These are phyloP conservation scores for Trichoderma atroviride DNA, from an alignment of 2,329 filamentous ascomycete genomes.

Conservation along the genomic window DNA sequence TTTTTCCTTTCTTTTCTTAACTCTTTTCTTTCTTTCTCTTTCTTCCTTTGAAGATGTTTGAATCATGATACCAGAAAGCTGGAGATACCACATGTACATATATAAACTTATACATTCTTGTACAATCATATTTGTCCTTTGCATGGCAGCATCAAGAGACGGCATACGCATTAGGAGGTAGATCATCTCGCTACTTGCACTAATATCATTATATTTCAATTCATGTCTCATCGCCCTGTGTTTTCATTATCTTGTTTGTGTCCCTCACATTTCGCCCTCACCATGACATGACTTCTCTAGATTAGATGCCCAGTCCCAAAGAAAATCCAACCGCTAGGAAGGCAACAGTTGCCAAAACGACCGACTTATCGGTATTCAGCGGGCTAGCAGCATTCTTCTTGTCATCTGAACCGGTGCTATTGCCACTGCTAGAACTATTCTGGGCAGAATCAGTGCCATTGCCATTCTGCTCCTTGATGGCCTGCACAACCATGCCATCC, in stretches of 20 bases:
- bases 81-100: slow-evolving; percentile 17
- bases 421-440: background rate
- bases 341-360: slow-evolving; percentile 40
- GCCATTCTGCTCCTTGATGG: slow-evolving; percentile 38
- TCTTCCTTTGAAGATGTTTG: slow-evolving; percentile 1
- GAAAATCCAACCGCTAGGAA: slow-evolving; percentile 45
- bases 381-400: slow-evolving; percentile 32
- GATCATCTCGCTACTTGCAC: slow-evolving; percentile 12
- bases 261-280: background rate
- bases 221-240: background rate
- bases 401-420: slow-evolving; percentile 28
- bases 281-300: slow-evolving; percentile 12
- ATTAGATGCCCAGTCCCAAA: slow-evolving; percentile 42
- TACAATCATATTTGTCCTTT: slow-evolving; percentile 21
- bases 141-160: slow-evolving; percentile 11
- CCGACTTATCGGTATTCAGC: slow-evolving; percentile 32
- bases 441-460: slow-evolving; percentile 1
- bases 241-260: background rate
- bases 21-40: background rate
- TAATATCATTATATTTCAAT: slow-evolving; percentile 26
- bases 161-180: slow-evolving; percentile 24
- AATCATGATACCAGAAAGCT: slow-evolving; percentile 25
- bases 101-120: slow-evolving; percentile 14
- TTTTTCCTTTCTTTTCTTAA: background rate
- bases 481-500: slow-evolving; percentile 48